Conservation (phyloP, 179 eudicot genomes). For the Silene noctiflora region DNA sequence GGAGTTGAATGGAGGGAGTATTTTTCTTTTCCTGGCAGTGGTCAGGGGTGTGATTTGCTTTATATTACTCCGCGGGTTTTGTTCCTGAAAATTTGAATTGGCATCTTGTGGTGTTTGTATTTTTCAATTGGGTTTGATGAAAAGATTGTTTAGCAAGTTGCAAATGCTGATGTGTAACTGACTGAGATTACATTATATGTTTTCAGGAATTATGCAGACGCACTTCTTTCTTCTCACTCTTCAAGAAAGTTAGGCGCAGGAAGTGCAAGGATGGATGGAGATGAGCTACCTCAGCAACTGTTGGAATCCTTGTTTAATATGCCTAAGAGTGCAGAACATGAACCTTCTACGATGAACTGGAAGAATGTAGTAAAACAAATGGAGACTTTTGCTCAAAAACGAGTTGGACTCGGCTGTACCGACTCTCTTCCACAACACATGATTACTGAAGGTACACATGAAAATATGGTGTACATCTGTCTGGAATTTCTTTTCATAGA, state of each 20-base stretch:
- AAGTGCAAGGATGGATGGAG: slow-evolving; percentile 27
- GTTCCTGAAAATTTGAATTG: not conserved
- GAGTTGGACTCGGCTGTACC: slow-evolving; percentile 38
- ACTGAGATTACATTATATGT: slow-evolving; percentile 6
- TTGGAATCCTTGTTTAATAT: slow-evolving; percentile 72
- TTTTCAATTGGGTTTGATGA: not conserved
- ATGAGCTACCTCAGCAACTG: slow-evolving; percentile 63
- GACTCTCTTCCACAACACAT: slow-evolving; percentile 32
- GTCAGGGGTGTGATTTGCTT: not conserved
- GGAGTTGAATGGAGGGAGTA: too few relatives aligned
- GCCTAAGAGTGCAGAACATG: slow-evolving; percentile 58
- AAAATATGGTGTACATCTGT: not conserved
- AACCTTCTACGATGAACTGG: slow-evolving; percentile 79
- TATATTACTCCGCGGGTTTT: not conserved
- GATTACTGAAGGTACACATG: slow-evolving; percentile 44
- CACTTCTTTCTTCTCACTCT: slow-evolving; percentile 44
- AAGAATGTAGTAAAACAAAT: slow-evolving; percentile 72
- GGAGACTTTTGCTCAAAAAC: slow-evolving; percentile 68
- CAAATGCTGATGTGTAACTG: slow-evolving; percentile 1
- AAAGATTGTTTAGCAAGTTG: not conserved
- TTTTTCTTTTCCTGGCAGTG: not conserved
- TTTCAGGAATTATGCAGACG: slow-evolving; percentile 60
- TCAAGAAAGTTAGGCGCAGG: slow-evolving; percentile 29
- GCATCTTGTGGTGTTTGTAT: not conserved
- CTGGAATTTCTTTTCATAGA: not conserved